Evolutionary conservation across 1,284 basidiomycete species (phyloP).

Genomic region (Anthracocystis panici-leucophaei): DNA sequence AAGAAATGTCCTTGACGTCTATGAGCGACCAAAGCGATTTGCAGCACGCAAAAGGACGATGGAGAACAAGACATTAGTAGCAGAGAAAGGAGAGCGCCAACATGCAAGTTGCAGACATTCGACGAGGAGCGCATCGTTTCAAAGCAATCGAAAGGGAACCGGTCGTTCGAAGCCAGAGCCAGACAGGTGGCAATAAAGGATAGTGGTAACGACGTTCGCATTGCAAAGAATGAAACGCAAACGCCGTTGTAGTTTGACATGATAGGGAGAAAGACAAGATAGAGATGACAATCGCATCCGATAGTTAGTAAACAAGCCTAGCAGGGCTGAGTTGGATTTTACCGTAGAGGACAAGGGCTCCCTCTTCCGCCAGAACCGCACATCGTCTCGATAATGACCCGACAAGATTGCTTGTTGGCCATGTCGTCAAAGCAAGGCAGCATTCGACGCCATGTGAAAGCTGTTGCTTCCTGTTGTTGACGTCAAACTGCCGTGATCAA

Average conservation of each 20-base stretch:
- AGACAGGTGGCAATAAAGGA: constrained; percentile 13
- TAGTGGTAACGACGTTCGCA: constrained; percentile 57
- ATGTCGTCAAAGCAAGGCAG: constrained; percentile 1
- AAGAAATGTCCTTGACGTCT: constrained; percentile 96
- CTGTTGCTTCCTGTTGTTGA: not conserved
- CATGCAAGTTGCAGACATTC: constrained; percentile 10
- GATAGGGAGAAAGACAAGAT: constrained; percentile 17
- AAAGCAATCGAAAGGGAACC: constrained; percentile 24
- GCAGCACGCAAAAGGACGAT: constrained; percentile 4
- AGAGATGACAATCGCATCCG: constrained; percentile 45
- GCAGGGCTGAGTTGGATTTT: constrained; percentile 3
- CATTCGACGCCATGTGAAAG: not conserved
- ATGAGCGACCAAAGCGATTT: constrained; percentile 39
- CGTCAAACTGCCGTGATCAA: not conserved
- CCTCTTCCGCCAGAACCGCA: constrained; percentile 2
- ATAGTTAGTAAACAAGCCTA: constrained; percentile 46
- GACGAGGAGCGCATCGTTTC: constrained; percentile 33
- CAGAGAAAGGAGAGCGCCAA: constrained; percentile 40
- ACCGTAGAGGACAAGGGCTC: constrained; percentile 3
- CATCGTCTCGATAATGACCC: not conserved
- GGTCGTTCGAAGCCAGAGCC: constrained; percentile 21
- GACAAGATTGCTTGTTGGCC: not conserved
- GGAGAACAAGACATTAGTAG: constrained; percentile 23
- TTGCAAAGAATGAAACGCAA: constrained; percentile 59
- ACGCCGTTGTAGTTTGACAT: constrained; percentile 43